phyloP scores from a whole-genome alignment of 2,329 filamentous ascomycete species.

The Colletotrichum sp. region DNA sequence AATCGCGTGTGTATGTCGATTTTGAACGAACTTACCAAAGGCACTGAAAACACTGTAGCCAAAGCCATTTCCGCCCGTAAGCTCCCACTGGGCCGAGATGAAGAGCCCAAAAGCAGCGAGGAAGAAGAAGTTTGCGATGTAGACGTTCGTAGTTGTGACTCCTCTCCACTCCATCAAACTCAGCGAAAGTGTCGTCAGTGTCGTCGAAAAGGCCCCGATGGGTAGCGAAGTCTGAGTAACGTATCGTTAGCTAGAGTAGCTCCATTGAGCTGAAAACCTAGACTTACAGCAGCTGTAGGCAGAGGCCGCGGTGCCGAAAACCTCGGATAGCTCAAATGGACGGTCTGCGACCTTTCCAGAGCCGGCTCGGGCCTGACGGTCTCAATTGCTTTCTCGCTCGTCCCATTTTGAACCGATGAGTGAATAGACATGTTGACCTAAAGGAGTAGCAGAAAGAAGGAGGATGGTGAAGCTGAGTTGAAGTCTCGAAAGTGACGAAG shows the following conservation, averaged over 20 bases:
- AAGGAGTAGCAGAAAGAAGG: not conserved
- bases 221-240: conserved; percentile 46
- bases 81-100: conserved; percentile 60
- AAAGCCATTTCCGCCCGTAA: conserved; percentile 56
- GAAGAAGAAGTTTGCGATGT: conserved; percentile 61
- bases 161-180: conserved; percentile 61
- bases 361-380: not conserved
- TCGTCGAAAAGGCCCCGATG: conserved; percentile 59
- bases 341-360: not conserved
- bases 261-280: not conserved
- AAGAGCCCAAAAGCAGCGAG: conserved; percentile 53
- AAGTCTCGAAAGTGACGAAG: not conserved
- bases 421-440: not conserved
- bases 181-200: conserved; percentile 56
- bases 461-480: not conserved
- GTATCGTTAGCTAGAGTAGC: not conserved
- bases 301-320: not conserved
- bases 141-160: conserved; percentile 54
- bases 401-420: not conserved
- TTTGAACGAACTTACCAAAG: conserved; percentile 42
- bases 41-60: conserved; percentile 58
- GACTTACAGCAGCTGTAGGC: conserved; percentile 8
- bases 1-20: not conserved
- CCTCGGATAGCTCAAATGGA: not conserved
- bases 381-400: not conserved